Conservation (phyloP, 345 rosid species). For the Leavenworthia alabamica region DNA sequence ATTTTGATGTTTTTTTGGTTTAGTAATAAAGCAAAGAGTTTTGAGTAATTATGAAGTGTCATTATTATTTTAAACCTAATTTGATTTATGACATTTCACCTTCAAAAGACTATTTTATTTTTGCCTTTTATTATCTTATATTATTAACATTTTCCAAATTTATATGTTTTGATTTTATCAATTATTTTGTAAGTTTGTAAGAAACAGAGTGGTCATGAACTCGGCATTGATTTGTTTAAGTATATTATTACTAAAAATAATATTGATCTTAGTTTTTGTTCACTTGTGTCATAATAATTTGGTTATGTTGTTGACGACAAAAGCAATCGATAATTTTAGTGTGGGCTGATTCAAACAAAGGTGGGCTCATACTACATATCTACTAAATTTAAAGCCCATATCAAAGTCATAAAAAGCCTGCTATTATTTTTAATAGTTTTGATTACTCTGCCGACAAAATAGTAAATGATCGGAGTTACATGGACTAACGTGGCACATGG, state of each 20-base stretch:
- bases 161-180: not conserved
- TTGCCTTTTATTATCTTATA: not conserved
- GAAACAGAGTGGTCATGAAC: not conserved
- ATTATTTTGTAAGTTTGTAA: not conserved
- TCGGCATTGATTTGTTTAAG: not conserved
- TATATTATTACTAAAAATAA: not conserved
- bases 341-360: not conserved
- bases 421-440: not conserved
- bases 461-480: not conserved
- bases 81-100: slow-evolving; percentile 19
- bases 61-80: slow-evolving; percentile 13
- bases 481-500: not conserved
- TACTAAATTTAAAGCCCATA: not conserved
- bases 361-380: too few species aligned
- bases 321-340: not conserved
- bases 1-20: not conserved
- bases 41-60: slow-evolving; percentile 23
- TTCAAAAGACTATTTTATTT: slow-evolving; percentile 14
- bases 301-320: slow-evolving; percentile 16
- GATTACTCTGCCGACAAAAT: slow-evolving; percentile 15
- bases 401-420: not conserved
- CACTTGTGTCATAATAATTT: slow-evolving; percentile 17
- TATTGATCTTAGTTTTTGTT: not conserved
- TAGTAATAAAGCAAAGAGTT: not conserved
- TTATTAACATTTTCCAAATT: not conserved